Evolutionary conservation across 2,329 filamentous ascomycete species (phyloP).

Genomic region (Rhynchosporium graminicola): DNA sequence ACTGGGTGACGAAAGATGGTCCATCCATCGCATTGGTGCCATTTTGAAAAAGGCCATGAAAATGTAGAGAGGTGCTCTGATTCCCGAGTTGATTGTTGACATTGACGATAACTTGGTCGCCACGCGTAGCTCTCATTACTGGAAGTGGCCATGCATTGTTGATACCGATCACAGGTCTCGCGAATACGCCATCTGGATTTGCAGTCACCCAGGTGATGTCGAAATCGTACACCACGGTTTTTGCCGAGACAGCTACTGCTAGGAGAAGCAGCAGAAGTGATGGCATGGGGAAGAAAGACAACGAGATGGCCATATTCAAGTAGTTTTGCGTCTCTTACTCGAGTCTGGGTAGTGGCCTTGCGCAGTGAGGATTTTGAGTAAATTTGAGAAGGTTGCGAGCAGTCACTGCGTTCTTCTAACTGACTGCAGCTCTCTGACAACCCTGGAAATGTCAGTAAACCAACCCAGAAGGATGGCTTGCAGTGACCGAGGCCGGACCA

Average conservation of each 20-base stretch:
- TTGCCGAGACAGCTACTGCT: constrained; percentile 43
- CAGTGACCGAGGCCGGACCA: constrained; percentile 24
- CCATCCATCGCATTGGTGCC: constrained; percentile 71
- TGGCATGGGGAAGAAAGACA: constrained; percentile 46
- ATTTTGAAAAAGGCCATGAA: constrained; percentile 72
- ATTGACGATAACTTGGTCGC: constrained; percentile 52
- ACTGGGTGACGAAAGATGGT: constrained; percentile 62
- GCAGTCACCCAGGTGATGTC: constrained; percentile 70
- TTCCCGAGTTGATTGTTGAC: constrained; percentile 49
- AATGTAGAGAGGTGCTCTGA: constrained; percentile 64
- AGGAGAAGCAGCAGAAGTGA: constrained; percentile 36
- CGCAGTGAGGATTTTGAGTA: constrained; percentile 9
- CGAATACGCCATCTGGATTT: constrained; percentile 68
- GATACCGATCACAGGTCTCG: constrained; percentile 72
- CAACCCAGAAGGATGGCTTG: neutral
- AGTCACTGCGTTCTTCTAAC: constrained; percentile 2
- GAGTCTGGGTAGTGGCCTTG: constrained; percentile 12
- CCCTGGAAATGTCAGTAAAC: constrained; percentile 12
- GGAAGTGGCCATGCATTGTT: constrained; percentile 78
- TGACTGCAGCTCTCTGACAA: neutral
- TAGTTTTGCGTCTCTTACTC: neutral
- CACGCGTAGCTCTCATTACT: constrained; percentile 60
- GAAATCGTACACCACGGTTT: constrained; percentile 62
- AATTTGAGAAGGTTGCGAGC: constrained; percentile 22
- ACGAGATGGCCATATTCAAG: constrained; percentile 46